These are phyloP conservation scores for Eucalyptus pauciflora DNA, from an alignment of 345 rosid genomes.

Conservation along the genomic window DNA sequence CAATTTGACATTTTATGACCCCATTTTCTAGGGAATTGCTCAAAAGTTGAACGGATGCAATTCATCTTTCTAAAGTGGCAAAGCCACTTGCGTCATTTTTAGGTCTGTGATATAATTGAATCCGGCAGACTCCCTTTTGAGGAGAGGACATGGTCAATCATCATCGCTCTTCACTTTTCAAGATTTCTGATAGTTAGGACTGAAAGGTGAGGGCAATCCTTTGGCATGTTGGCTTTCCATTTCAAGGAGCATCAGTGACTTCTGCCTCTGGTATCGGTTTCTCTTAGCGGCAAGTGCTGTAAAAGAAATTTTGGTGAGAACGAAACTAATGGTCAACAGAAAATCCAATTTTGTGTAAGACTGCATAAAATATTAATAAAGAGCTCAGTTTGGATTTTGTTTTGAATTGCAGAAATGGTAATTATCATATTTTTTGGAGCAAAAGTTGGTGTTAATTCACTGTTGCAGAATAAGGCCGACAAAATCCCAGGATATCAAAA, in stretches of 20 bases:
- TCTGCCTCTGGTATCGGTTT: constrained; percentile 38
- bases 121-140: not conserved
- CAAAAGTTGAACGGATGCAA: not conserved
- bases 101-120: not conserved
- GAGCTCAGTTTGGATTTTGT: not conserved
- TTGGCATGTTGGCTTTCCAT: constrained; percentile 40
- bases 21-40: not conserved
- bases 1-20: not conserved
- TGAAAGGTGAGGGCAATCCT: constrained; percentile 20
- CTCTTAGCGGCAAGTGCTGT: constrained; percentile 35
- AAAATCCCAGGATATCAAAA: not conserved
- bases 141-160: not conserved
- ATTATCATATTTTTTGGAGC: not conserved
- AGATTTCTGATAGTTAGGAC: not conserved
- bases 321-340: not conserved
- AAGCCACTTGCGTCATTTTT: not conserved
- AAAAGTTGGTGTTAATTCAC: not conserved
- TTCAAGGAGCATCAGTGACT: constrained; percentile 33
- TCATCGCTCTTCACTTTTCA: not conserved
- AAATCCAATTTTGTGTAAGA: not conserved
- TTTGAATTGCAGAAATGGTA: not conserved
- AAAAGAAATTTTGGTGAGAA: not conserved
- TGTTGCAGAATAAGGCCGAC: not conserved
- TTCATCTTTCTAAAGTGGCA: not conserved
- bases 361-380: not conserved